Percentiles rank a stretch among this genome's conserved stretches.
phyloP scores from a whole-genome alignment of 2,329 filamentous ascomycete genomes.

The Ophiostoma angusticollis region DNA sequence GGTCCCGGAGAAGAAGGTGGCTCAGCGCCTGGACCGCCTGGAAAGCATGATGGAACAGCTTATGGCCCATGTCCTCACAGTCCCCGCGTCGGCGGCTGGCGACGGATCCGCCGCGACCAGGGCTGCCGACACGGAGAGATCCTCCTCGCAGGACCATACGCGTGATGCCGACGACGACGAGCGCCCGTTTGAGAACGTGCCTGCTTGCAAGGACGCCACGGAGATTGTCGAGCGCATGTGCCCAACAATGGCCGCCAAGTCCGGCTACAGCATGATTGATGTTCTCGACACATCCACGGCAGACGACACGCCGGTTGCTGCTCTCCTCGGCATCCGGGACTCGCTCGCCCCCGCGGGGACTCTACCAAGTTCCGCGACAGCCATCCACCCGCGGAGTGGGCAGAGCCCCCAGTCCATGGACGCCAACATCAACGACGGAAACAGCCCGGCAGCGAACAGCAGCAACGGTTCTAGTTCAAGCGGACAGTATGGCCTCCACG shows the following conservation, averaged over 20 bases:
- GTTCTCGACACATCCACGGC: conserved; percentile 18
- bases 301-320: conserved; percentile 19
- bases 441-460: conserved; percentile 6
- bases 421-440: conserved; percentile 6
- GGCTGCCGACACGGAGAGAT: too few relatives aligned
- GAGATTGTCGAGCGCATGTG: conserved; percentile 8
- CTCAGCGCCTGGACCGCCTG: conserved; percentile 31
- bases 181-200: neutral
- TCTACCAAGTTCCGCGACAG: neutral
- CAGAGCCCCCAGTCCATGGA: conserved; percentile 1
- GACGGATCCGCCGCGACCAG: conserved; percentile 6
- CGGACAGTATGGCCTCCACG: neutral
- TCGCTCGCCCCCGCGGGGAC: conserved; percentile 10
- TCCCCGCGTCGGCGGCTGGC: too few relatives aligned
- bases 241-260: conserved; percentile 2
- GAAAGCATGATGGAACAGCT: conserved; percentile 35
- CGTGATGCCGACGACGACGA: neutral
- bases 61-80: conserved; percentile 26
- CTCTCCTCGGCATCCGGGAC: conserved; percentile 18
- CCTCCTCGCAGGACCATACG: too few relatives aligned
- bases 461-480: neutral
- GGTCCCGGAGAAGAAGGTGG: conserved; percentile 26
- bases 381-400: neutral
- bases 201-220: neutral
- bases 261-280: conserved; percentile 16